A percentile compares a stretch with the other conserved stretches of the same genome.
Conservation (phyloP, 2,329 filamentous ascomycete genomes). For the Aspergillus fijiensis region DNA sequence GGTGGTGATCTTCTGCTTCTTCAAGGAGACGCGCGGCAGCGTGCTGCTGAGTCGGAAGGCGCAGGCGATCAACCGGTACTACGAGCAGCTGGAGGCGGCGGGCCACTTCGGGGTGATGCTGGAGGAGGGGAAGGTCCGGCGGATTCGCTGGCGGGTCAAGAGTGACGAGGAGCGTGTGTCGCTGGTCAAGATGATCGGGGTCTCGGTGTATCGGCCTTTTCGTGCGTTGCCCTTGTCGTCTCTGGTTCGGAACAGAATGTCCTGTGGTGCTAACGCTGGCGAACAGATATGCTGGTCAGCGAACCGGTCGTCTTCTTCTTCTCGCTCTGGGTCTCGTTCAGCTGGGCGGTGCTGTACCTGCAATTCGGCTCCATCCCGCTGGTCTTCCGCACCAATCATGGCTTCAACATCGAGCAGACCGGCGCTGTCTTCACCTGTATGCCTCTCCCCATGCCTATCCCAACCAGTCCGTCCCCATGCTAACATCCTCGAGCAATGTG, state of each 20-base stretch:
- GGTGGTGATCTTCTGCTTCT: constrained; percentile 64
- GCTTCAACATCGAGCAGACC: constrained; percentile 65
- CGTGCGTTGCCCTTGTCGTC: constrained; percentile 38
- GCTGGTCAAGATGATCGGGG: constrained; percentile 66
- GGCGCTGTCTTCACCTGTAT: constrained; percentile 67
- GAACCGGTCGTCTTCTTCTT: constrained; percentile 71
- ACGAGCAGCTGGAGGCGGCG: constrained; percentile 66
- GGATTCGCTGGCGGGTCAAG: constrained; percentile 77
- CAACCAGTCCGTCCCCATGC: not conserved
- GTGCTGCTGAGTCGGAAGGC: constrained; percentile 79
- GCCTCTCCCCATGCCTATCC: not conserved
- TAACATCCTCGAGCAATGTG: constrained; percentile 56
- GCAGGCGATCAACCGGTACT: constrained; percentile 71
- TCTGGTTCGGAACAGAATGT: no score
- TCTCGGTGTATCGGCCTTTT: constrained; percentile 77
- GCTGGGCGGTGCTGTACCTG: constrained; percentile 85
- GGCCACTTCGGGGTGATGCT: constrained; percentile 61
- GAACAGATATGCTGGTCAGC: constrained; percentile 54
- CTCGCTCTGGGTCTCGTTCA: constrained; percentile 84
- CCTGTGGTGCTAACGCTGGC: not conserved
- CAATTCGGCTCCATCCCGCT: constrained; percentile 79
- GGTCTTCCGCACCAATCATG: constrained; percentile 67
- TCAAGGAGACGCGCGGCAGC: constrained; percentile 78
- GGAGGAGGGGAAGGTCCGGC: constrained; percentile 39
- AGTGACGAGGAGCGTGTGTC: constrained; percentile 74